Base-by-base conservation (phyloP, 257 asterid species). In the Cordia subcordata region DNA sequence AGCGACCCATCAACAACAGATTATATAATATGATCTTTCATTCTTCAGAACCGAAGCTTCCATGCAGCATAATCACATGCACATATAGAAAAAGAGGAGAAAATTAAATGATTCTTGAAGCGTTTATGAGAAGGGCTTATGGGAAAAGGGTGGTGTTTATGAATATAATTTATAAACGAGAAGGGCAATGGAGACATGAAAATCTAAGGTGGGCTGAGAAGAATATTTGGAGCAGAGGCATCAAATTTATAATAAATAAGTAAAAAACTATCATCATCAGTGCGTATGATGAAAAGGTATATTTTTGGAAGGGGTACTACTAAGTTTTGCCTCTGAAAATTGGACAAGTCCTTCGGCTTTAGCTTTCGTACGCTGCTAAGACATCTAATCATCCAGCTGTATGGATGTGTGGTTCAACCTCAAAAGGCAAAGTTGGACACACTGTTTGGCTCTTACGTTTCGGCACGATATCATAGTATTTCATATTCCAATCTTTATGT, bases 361-460 rank as follows among this genome's bases (percentile, higher is more conserved):
- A 4, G 21, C 50, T 46, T 63, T 58, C 65, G 82, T 68, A 75
- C 82, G 46, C 65, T 61, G 50, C 42, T 73, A 67, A 63, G 40
- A 75, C 80, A 81, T 81, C 82, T 51, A 72, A 74, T 77, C 86
- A 40, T 63, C 71, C 86, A 79, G 82, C 77, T 79, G 86, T 77
- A 65, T 67, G 67, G 71, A 51, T 27, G 35, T 27, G 35, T 27
- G 35, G 35, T 27, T 64, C 47, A 51, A 20, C 37, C 57, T 22
- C 46, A 20, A 55, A 57, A 32, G 69, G 52, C 62, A 54, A 64
- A 62, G 70, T 45, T 61, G 40, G 40, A 20, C n/a, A 27, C 6
- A 68, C 75, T 68, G 62, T 72, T 66, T n/a, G 51, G 17, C 38
- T 42, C 47, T 8, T 42, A 8, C 15, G 15, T 42, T 42, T 42